A percentile compares a stretch with the other conserved stretches of the same genome.
Evolutionary conservation across 495 filamentous ascomycete species (phyloP).

Genomic region (Aspergillus indologenus): DNA sequence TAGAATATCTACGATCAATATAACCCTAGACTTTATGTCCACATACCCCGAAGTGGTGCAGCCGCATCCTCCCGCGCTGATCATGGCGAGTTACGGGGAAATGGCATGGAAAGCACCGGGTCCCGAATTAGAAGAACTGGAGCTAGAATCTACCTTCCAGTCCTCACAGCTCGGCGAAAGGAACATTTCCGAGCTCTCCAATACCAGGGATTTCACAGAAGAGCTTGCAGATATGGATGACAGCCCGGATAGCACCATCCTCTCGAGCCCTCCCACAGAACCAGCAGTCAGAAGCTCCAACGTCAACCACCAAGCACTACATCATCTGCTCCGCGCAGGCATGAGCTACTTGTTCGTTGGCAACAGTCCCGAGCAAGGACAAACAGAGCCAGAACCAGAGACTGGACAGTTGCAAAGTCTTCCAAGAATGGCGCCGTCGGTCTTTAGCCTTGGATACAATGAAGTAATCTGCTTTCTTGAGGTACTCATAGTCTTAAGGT

Average conservation of each 20-base stretch:
- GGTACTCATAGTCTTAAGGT: not conserved
- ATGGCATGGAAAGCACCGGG: not conserved
- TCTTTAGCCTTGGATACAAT: not conserved
- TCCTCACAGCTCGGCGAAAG: not conserved
- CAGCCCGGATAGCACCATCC: not conserved
- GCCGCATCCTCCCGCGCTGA: not conserved
- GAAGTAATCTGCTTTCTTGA: not conserved
- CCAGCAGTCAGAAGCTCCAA: not conserved
- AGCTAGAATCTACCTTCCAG: not conserved
- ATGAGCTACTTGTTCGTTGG: not conserved
- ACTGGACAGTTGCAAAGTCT: not conserved
- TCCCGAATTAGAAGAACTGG: not conserved
- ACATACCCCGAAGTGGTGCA: not conserved
- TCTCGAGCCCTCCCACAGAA: not conserved
- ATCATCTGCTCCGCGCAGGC: not conserved
- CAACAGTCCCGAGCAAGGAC: not conserved
- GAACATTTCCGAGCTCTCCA: not conserved
- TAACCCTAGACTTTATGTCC: slow-evolving; percentile 20
- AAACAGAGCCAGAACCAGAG: not conserved
- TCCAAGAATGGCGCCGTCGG: not conserved
- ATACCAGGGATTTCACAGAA: not conserved
- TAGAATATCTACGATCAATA: slow-evolving; percentile 24
- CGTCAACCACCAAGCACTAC: not conserved
- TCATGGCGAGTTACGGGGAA: not conserved
- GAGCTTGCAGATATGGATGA: not conserved